These are phyloP conservation scores for Hemileia vastatrix DNA, from an alignment of 1,284 basidiomycete genomes.

Conservation along the genomic window DNA sequence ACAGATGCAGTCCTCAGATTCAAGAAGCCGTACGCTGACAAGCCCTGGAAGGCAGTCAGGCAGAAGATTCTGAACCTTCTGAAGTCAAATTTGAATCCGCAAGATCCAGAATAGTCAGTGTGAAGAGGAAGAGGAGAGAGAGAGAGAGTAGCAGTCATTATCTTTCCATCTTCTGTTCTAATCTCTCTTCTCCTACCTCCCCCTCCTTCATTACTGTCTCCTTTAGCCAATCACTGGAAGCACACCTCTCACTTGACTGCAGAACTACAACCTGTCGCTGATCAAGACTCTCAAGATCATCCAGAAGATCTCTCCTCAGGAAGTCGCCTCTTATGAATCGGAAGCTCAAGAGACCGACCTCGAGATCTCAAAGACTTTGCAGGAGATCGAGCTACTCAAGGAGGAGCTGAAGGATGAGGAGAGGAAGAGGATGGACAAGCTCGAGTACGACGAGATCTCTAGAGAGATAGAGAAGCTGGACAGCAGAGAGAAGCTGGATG, in stretches of 20 bases:
- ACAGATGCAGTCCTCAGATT: too few species aligned
- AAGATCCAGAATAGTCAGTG: too few species aligned
- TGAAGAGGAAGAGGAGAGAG: too few species aligned
- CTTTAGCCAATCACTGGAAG: constrained; percentile 12
- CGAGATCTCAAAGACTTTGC: constrained; percentile 25
- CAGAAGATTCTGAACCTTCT: too few species aligned
- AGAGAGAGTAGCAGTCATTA: constrained; percentile 8
- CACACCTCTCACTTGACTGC: constrained; percentile 1
- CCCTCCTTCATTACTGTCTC: constrained; percentile 8
- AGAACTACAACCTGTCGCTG: not conserved
- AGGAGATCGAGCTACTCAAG: constrained; percentile 29
- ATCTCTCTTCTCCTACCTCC: constrained; percentile 20
- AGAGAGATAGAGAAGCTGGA: too few species aligned
- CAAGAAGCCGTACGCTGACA: too few species aligned
- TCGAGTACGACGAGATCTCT: constrained; percentile 34
- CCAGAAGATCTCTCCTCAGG: constrained; percentile 2
- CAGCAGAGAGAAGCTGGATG: too few species aligned
- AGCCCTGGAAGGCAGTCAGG: too few species aligned
- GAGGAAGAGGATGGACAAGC: constrained; percentile 32
- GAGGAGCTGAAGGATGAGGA: constrained; percentile 27
- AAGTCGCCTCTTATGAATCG: not conserved
- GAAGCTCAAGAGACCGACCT: not conserved
- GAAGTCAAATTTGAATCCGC: too few species aligned
- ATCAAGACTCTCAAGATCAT: constrained; percentile 6
- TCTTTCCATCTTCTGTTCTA: constrained; percentile 19